Evolutionary conservation across 768 basidiomycete genomes (phyloP).

Genomic region (Lactifluus rugatus): DNA sequence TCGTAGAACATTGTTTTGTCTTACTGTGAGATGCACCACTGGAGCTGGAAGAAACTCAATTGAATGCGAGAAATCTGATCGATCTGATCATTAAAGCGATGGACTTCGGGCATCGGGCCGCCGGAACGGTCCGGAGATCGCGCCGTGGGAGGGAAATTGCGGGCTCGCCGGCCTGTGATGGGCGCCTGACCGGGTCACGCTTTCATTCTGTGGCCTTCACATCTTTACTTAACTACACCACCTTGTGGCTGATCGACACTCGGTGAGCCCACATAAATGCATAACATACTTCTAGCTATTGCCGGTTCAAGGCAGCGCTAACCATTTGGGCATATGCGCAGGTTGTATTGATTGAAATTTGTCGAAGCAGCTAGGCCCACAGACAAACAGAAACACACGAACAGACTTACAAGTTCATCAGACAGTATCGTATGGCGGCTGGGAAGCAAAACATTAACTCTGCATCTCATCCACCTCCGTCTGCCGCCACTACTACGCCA

Average conservation of each 20-base stretch:
- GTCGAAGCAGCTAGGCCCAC: not conserved
- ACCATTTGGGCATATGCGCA: not conserved
- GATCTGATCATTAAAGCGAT: too few relatives aligned
- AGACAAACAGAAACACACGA: not conserved
- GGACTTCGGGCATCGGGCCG: not conserved
- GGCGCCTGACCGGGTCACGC: constrained; percentile 5
- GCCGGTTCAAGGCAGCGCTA: not conserved
- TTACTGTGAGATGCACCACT: too few relatives aligned
- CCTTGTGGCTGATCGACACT: constrained; percentile 8
- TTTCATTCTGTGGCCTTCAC: constrained; percentile 9
- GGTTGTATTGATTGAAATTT: not conserved
- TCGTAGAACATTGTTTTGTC: too few relatives aligned
- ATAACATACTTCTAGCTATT: not conserved
- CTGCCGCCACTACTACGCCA: not conserved
- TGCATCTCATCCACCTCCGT: not conserved
- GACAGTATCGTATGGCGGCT: constrained; percentile 5
- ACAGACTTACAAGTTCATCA: not conserved
- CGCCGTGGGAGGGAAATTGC: constrained; percentile 8
- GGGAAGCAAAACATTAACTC: constrained; percentile 13
- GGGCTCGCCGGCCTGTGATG: not conserved
- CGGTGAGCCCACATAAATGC: constrained; percentile 7
- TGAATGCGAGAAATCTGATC: too few relatives aligned
- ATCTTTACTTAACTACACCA: constrained; percentile 7
- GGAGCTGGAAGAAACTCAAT: too few relatives aligned
- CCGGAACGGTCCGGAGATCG: not conserved